Evolutionary conservation across 2,329 filamentous ascomycete species (phyloP), one percentile per base, ranked within the genome.

Genomic region (Cladophialophora immunda): DNA sequence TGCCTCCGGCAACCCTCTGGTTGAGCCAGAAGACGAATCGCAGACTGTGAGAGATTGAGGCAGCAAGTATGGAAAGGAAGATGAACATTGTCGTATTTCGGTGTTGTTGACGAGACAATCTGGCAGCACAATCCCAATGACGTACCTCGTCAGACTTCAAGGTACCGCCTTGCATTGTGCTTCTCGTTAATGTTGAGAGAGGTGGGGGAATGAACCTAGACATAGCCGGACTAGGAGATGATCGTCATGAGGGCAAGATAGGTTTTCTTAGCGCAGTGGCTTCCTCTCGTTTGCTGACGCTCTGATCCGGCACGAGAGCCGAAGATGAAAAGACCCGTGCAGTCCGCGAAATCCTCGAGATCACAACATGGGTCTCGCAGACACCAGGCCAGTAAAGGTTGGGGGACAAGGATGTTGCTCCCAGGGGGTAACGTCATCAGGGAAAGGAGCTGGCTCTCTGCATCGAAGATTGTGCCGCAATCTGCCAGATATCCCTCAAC

Each of bases 351-450:
- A 50, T 11, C 22, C 45, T 25, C 11, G 19, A 50, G 19, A 25
- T 25, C 22, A 13, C 11, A 8, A 25, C 19, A 25, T 9, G 38
- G 38, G 45, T 25, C 25, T 50, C 11, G 19, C 19, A 50, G 22
- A 25, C 45, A 19, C n/a, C 19, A 15, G 45, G 13, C 19, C 45
- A 25, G 13, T 22, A 50, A 50, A 6, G 19, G 19, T 13, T 50
- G 8, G 22, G 45, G 45, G 19, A 22, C 3, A 25, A 13, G 8
- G 3, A 50, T 27, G 8, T 27, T 50, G 11, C 22, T 15, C 15
- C 45, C 45, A 50, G 45, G 45, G 45, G 38, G 38, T n/a, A 45
- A 45, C 38, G 38, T 45, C 45, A 50, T 25, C 45, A 25, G 4
- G 45, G 17, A 11, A 25, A 41, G 22, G 22, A 27, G 19, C 9